Percentiles rank a stretch among this genome's conserved stretches.
These are phyloP conservation scores for Saxispiralis lemnorum DNA, from an alignment of 495 filamentous ascomycete genomes.

Conservation along the genomic window DNA sequence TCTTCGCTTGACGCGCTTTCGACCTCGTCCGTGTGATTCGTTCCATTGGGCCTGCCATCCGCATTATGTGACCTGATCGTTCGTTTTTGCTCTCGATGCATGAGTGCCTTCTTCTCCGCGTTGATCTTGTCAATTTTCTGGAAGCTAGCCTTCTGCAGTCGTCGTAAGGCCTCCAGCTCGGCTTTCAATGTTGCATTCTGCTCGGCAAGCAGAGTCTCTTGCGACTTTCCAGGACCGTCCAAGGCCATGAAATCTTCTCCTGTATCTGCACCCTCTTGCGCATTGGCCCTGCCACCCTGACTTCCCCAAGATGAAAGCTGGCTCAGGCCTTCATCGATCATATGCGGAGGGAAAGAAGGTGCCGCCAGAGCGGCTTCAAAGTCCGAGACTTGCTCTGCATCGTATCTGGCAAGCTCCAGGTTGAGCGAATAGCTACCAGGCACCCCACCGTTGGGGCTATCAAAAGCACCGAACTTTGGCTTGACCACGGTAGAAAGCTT, in stretches of 20 bases:
- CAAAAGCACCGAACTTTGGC: slow-evolving; percentile 38
- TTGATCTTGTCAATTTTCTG: slow-evolving; percentile 21
- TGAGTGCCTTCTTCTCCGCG: slow-evolving; percentile 22
- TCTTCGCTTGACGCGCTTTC: not conserved
- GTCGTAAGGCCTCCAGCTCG: slow-evolving; percentile 21
- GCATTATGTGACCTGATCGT: not conserved
- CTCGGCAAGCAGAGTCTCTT: slow-evolving; percentile 4
- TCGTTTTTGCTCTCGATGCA: slow-evolving; percentile 12
- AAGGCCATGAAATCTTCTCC: slow-evolving; percentile 21
- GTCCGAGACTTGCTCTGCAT: not conserved
- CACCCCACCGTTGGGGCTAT: slow-evolving; percentile 29
- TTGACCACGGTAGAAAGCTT: slow-evolving; percentile 50
- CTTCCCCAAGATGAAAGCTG: slow-evolving; percentile 29
- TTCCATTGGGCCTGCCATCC: not conserved
- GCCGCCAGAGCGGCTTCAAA: slow-evolving; percentile 37
- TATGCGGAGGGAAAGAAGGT: slow-evolving; percentile 32
- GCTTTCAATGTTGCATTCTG: slow-evolving; percentile 16
- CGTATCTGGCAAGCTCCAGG: slow-evolving; percentile 35
- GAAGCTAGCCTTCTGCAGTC: slow-evolving; percentile 24
- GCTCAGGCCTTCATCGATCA: slow-evolving; percentile 39
- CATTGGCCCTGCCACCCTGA: not conserved
- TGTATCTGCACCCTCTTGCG: not conserved
- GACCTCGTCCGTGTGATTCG: too few species aligned
- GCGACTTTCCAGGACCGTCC: slow-evolving; percentile 6
- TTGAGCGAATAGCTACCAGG: slow-evolving; percentile 51